Evolutionary conservation across 805 yeast genomes (phyloP).

Genomic region (Candida maesae): DNA sequence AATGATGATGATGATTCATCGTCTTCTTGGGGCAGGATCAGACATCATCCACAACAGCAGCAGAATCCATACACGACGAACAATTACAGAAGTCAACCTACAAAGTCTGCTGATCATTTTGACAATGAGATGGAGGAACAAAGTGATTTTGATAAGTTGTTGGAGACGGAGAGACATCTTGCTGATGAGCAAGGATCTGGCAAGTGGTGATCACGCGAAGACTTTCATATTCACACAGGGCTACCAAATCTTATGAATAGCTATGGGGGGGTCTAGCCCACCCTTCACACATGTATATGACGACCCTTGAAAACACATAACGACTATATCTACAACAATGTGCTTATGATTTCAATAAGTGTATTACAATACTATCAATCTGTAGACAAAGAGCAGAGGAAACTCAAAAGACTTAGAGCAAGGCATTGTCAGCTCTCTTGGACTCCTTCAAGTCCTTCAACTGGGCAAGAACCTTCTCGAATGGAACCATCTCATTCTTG

Average conservation of each 20-base stretch:
- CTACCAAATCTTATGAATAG: too few relatives aligned
- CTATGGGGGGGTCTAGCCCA: too few relatives aligned
- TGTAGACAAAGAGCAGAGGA: too few relatives aligned
- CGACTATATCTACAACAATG: too few relatives aligned
- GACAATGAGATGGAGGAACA: slow-evolving; percentile 2
- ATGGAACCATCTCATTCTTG: slow-evolving; percentile 77
- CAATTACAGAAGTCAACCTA: slow-evolving; percentile 7
- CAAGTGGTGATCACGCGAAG: slow-evolving; percentile 15
- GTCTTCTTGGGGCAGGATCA: slow-evolving; percentile 29
- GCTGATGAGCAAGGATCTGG: slow-evolving; percentile 14
- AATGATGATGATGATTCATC: background rate
- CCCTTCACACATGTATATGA: too few relatives aligned
- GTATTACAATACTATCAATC: too few relatives aligned
- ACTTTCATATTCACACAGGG: too few relatives aligned
- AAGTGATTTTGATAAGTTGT: slow-evolving; percentile 23
- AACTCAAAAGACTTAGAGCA: slow-evolving; percentile 11
- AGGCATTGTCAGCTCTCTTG: slow-evolving; percentile 67
- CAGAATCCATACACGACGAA: slow-evolving; percentile 17
- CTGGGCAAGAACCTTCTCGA: slow-evolving; percentile 69
- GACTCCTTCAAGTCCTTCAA: slow-evolving; percentile 64
- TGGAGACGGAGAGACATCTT: slow-evolving; percentile 24
- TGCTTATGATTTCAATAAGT: too few relatives aligned
- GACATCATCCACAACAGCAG: slow-evolving; percentile 13
- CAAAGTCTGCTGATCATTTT: background rate
- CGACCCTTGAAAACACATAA: too few relatives aligned